Percentiles rank a stretch among this genome's conserved stretches.
Evolutionary conservation across 257 asterid genomes (phyloP).

Genomic region (Ajuga chamaepitys): DNA sequence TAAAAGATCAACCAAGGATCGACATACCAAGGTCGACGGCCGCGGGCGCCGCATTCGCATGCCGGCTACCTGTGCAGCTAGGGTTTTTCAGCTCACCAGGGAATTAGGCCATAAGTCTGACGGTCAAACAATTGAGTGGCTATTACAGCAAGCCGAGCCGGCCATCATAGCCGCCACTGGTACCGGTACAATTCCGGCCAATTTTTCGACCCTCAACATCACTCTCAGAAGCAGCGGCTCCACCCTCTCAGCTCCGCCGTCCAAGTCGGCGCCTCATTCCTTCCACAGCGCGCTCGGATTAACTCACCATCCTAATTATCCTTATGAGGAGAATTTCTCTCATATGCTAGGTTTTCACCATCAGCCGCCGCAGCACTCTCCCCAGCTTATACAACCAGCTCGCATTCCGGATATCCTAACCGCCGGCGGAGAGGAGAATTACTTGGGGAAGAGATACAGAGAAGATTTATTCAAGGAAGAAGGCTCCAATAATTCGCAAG

Average conservation of each 20-base stretch:
- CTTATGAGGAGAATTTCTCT: conserved; percentile 48
- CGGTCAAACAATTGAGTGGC: conserved; percentile 82
- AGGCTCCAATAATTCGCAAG: conserved; percentile 25
- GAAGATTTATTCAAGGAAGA: conserved; percentile 67
- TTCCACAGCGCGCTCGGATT: conserved; percentile 53
- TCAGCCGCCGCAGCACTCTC: conserved; percentile 10
- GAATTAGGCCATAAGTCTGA: conserved; percentile 86
- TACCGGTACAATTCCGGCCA: conserved; percentile 87
- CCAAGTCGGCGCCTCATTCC: conserved; percentile 60
- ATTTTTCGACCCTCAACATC: conserved; percentile 65
- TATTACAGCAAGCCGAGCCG: conserved; percentile 84
- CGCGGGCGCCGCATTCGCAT: conserved; percentile 84
- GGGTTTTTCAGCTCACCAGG: conserved; percentile 88
- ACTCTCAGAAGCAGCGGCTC: conserved; percentile 70
- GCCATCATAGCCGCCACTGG: conserved; percentile 86
- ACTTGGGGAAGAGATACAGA: conserved; percentile 57
- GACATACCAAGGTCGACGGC: conserved; percentile 87
- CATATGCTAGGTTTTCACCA: conserved; percentile 74
- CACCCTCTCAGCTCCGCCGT: conserved; percentile 51
- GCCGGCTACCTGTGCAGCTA: conserved; percentile 86
- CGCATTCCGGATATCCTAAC: conserved; percentile 33
- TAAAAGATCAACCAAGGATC: conserved; percentile 63
- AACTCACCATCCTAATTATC: conserved; percentile 32
- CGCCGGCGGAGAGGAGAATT: conserved; percentile 44
- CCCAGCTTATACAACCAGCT: conserved; percentile 33